Evolutionary conservation across 2,329 filamentous ascomycete species (phyloP), one percentile per base, ranked within the genome.

Genomic region (Clarireedia sp.): DNA sequence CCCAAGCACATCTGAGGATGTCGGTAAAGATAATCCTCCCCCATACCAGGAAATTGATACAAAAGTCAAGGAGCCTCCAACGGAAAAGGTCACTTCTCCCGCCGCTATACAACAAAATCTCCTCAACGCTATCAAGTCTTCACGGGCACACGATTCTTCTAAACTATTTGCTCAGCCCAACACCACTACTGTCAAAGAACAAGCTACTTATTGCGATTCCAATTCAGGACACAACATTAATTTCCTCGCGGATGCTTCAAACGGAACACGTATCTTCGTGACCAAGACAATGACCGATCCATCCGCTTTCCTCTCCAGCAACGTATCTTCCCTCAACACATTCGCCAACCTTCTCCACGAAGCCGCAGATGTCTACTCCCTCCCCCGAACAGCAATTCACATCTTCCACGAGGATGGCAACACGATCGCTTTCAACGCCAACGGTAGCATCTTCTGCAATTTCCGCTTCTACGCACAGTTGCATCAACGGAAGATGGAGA

Each of bases 361-460:
- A 14, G 77, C 90, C 10, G 85, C 81, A 2, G 75, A 74, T 37
- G 78, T 95, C 10, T 97, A 96, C 69, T 78, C 81, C 2, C 77
- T 97, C 23, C 76, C 81, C 1, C 75, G 80, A 0, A 75, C 79
- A 33, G 83, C 83, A 3, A 70, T 97, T 56, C 92, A 95, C 68
- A 87, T 97, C 50, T 97, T 92, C 73, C 90, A 90, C 64, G 91
- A 96, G 64, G 81, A 86, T 3, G 88, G 90, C 4, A 82, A 81
- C 55, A 91, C 90, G 0, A 96, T 99, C 60, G 94, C 92, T 0
- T 99, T 99, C 77, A 99, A 99, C 69, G 80, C 81, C 8, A 82
- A 79, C 40, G 91, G 92, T 38, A 89, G 86, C 64, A 81, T 99
- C 29, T 99, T 97, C 74, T 96, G 90, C 76, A 99, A 99, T 67